Base-by-base conservation (phyloP, 495 filamentous ascomycete species). In the Lophiostoma macrostomum region DNA sequence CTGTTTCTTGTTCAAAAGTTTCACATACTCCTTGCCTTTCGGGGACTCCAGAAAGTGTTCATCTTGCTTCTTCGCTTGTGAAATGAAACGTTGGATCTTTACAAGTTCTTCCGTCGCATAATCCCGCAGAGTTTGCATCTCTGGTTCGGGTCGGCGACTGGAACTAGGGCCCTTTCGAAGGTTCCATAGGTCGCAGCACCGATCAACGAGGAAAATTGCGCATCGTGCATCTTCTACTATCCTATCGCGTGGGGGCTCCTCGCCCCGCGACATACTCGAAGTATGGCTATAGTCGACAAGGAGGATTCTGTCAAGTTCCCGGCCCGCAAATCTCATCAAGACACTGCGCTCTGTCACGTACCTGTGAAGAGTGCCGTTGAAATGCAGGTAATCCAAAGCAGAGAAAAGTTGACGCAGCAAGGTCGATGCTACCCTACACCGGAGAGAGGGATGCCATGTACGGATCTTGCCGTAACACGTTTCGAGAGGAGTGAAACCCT, bases 101-200 rank as follows among this genome's bases (percentile, higher is more conserved):
- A 12, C 41, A 35, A 19, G 22, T 11, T 32, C 44, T 19, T 35
- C 3, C 6, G 22, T 20, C 13, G 44, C 44, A 3, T 3, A 34
- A 8, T 28, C 12, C 7, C 16, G 32, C 16, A 16, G 27, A 7
- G 5, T 2, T 47, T 11, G 14, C 35, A 52, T 41, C 13, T 52
- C 48, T 4, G 1, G 12, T 22, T 42, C 48, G 25, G 14, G 13
- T 5, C n/a, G 13, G 13, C 23, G 23, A 11, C 34, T 22, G 2
- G 24, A 16, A 3, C 22, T 14, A 10, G 24, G 24, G 22, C 24
- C 37, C 8, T 41, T 41, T 3, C 48, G 48, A 3, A 52, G 32
- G 7, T n/a, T 12, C 48, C 37, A 52, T 14, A 52, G 29, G 37
- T 42, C 34, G 37, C 48, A 52, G 25, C 48, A 52, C 7, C 34